A percentile compares a stretch with the other conserved stretches of the same genome.
Evolutionary conservation across 2,329 filamentous ascomycete species (phyloP).

Genomic region (Leptographium procerum): DNA sequence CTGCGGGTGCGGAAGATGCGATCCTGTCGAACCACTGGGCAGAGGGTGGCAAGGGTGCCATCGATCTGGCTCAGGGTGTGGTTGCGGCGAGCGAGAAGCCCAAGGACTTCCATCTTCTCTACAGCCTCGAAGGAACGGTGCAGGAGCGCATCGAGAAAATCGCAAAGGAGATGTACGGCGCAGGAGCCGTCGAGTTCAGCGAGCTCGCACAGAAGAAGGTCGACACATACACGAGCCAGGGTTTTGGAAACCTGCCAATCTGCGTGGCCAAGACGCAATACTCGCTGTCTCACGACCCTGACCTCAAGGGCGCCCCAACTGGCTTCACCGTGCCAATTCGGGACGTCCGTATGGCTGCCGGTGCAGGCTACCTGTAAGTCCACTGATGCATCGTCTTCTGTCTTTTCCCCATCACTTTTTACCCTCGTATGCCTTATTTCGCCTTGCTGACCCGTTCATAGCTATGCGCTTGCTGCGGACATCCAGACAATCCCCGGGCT

Average conservation of each 20-base stretch:
- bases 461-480: conserved; percentile 87
- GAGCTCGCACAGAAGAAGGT: conserved; percentile 94
- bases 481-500: conserved; percentile 97
- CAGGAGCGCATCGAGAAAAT: conserved; percentile 86
- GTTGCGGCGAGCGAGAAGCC: conserved; percentile 72
- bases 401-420: not conserved
- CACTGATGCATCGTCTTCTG: not conserved
- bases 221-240: conserved; percentile 85
- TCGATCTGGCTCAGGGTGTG: conserved; percentile 80
- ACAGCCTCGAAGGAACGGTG: conserved; percentile 61
- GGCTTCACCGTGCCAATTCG: conserved; percentile 92
- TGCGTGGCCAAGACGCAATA: conserved; percentile 99
- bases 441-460: conserved; percentile 21
- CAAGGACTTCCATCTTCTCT: conserved; percentile 81
- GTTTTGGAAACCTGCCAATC: conserved; percentile 85
- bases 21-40: conserved; percentile 96
- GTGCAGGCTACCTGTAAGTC: conserved; percentile 78
- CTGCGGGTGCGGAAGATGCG: conserved; percentile 87
- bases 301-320: conserved; percentile 86
- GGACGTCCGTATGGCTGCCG: conserved; percentile 87
- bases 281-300: conserved; percentile 83
- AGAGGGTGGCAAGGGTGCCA: conserved; percentile 79
- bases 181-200: conserved; percentile 79
- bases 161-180: conserved; percentile 89
- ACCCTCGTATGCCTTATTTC: not conserved